These are phyloP conservation scores for Crataegus laevigata DNA, from an alignment of 306 rosid genomes.

Conservation along the genomic window DNA sequence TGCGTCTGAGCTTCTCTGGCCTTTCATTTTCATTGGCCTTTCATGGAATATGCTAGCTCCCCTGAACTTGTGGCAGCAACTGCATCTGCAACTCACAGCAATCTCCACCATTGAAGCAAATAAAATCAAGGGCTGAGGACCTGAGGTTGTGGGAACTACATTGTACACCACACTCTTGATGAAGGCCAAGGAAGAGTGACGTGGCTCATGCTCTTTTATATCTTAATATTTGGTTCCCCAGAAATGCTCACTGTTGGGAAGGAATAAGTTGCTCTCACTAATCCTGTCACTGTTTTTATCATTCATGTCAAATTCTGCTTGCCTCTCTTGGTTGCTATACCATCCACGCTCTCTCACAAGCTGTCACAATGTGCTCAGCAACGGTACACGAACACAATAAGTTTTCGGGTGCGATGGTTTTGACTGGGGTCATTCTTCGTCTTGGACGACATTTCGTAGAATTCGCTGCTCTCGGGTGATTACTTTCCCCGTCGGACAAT, in stretches of 20 bases:
- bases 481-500: neutral
- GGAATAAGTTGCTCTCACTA: neutral
- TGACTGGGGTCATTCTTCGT: neutral
- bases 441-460: neutral
- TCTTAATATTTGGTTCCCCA: neutral
- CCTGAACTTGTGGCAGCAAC: neutral
- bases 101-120: neutral
- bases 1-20: conserved; percentile 8
- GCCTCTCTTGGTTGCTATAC: neutral
- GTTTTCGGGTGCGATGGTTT: too few relatives aligned
- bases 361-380: neutral
- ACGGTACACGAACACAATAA: neutral
- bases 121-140: neutral
- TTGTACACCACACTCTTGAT: neutral
- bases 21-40: conserved; percentile 15
- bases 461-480: neutral
- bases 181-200: neutral
- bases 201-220: conserved; percentile 2
- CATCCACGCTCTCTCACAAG: conserved; percentile 5
- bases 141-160: neutral
- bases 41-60: neutral
- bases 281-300: neutral
- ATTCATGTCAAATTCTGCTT: neutral
- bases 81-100: neutral
- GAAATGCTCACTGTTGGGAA: neutral